These are phyloP conservation scores for Lentinus tigrinus DNA, from an alignment of 768 basidiomycete species.

Conservation along the genomic window DNA sequence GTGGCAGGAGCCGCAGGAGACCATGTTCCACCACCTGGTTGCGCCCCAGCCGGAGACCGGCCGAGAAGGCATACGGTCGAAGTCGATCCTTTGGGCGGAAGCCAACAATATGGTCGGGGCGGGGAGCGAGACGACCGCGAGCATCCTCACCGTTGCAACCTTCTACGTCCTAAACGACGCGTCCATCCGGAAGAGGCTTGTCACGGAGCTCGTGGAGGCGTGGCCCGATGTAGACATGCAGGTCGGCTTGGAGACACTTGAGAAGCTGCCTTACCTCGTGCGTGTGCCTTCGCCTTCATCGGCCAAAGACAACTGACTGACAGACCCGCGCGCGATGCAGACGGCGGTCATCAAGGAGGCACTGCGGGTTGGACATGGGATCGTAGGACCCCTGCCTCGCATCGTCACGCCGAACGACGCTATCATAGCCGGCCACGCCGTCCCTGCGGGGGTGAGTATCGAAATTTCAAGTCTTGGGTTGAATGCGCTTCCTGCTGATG, in stretches of 20 bases:
- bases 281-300: slow-evolving; percentile 14
- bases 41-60: not conserved
- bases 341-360: slow-evolving; percentile 49
- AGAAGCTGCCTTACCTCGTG: slow-evolving; percentile 49
- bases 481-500: not conserved
- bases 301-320: too few relatives aligned
- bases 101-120: slow-evolving; percentile 34
- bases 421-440: slow-evolving; percentile 32
- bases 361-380: slow-evolving; percentile 40
- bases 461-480: not conserved
- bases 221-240: slow-evolving; percentile 41
- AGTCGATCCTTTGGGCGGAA: slow-evolving; percentile 17
- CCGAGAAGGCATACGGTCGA: not conserved
- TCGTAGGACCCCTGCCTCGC: slow-evolving; percentile 39
- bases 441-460: slow-evolving; percentile 40
- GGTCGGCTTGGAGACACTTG: slow-evolving; percentile 35
- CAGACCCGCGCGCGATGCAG: slow-evolving; percentile 21
- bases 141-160: slow-evolving; percentile 36
- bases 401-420: slow-evolving; percentile 36
- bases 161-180: slow-evolving; percentile 35
- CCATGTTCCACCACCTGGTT: not conserved
- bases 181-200: slow-evolving; percentile 29
- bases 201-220: slow-evolving; percentile 33
- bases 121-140: slow-evolving; percentile 45
- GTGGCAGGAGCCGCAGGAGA: not conserved